phyloP scores from a whole-genome alignment of 2,329 filamentous ascomycete species.

The Biscogniauxia mediterranea region DNA sequence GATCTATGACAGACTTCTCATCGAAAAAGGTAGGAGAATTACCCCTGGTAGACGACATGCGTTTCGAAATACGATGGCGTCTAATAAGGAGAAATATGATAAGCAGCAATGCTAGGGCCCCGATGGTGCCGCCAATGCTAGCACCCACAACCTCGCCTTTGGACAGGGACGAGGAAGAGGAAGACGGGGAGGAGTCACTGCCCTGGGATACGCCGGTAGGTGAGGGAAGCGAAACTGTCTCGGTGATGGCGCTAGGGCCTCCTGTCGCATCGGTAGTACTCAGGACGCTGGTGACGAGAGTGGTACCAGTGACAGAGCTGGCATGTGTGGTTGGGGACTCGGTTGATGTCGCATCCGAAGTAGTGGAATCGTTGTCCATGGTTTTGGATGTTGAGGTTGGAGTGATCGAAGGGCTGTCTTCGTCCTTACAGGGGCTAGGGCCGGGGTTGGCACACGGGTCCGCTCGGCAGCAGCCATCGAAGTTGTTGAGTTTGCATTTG shows the following conservation, averaged over 20 bases:
- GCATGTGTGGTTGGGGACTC: conserved; percentile 6
- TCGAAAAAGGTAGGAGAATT: neutral
- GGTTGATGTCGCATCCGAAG: conserved; percentile 17
- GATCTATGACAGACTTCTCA: conserved; percentile 12
- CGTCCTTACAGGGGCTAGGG: conserved; percentile 23
- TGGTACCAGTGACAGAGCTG: conserved; percentile 2
- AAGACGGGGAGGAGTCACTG: neutral
- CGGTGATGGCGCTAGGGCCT: neutral
- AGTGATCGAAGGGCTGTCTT: neutral
- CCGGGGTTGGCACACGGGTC: conserved; percentile 39
- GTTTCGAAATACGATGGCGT: conserved; percentile 22
- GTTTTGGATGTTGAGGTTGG: neutral
- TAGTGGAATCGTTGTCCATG: neutral
- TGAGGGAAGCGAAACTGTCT: neutral
- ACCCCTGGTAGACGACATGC: conserved; percentile 16
- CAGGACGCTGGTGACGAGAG: conserved; percentile 5
- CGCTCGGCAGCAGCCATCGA: conserved; percentile 45
- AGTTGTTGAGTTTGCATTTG: conserved; percentile 36
- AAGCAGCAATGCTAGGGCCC: conserved; percentile 17
- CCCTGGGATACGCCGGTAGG: conserved; percentile 1
- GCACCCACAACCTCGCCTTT: neutral
- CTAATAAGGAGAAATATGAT: conserved; percentile 24
- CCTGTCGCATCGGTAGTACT: conserved; percentile 1
- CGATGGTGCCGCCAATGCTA: conserved; percentile 12
- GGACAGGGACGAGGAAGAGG: neutral